These are phyloP conservation scores for Nymphaea colorata DNA, from an alignment of 164 flowering plant species.

Conservation along the genomic window DNA sequence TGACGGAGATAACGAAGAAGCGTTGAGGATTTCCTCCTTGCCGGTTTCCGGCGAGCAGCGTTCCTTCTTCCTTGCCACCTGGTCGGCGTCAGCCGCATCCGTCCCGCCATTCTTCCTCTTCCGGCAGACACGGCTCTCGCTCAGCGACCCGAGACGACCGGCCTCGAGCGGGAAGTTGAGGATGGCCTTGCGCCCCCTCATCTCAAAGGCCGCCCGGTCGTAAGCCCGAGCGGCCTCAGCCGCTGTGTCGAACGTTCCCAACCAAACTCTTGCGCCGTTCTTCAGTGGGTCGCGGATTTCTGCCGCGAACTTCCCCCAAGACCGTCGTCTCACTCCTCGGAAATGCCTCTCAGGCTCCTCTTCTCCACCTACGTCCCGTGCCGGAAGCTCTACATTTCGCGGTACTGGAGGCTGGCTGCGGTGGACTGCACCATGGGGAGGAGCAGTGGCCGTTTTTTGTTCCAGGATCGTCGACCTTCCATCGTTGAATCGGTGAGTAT, in stretches of 20 bases:
- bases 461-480: neutral
- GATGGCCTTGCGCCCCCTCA: constrained; percentile 35
- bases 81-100: neutral
- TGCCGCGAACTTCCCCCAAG: constrained; percentile 42
- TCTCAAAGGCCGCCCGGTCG: constrained; percentile 32
- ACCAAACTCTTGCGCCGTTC: constrained; percentile 30
- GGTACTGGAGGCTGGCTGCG: neutral
- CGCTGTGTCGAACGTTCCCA: constrained; percentile 34
- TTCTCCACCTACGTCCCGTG: neutral
- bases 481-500: neutral
- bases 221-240: constrained; percentile 36
- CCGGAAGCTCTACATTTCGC: neutral
- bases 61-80: neutral
- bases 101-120: neutral
- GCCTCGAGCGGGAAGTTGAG: constrained; percentile 40
- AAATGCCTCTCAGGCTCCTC: constrained; percentile 9
- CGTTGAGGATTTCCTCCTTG: neutral
- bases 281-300: constrained; percentile 32
- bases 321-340: constrained; percentile 32
- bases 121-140: neutral
- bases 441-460: neutral
- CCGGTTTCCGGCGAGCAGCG: neutral
- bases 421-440: neutral
- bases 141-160: constrained; percentile 1
- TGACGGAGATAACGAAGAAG: neutral